Evolutionary conservation across 768 basidiomycete species (phyloP).

Genomic region (Mycena pura): DNA sequence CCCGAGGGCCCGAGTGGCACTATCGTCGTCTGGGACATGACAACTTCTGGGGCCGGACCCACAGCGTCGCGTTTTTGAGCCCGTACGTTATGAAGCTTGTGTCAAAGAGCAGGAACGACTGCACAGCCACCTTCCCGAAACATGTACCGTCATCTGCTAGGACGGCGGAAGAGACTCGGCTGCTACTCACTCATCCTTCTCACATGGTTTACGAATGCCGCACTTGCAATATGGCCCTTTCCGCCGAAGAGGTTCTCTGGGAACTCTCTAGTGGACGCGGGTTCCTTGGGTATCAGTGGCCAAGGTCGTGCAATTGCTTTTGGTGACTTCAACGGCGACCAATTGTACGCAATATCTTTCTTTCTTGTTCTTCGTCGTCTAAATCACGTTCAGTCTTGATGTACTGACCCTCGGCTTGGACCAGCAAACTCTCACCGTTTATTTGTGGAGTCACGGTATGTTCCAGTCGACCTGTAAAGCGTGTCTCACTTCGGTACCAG

Average conservation of each 20-base stretch:
- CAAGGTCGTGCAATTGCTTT: slow-evolving; percentile 83
- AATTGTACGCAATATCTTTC: slow-evolving; percentile 71
- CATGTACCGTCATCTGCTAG: slow-evolving; percentile 24
- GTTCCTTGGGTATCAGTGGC: slow-evolving; percentile 77
- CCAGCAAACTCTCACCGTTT: slow-evolving; percentile 76
- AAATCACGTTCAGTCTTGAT: slow-evolving; percentile 65
- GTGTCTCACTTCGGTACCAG: slow-evolving; percentile 42
- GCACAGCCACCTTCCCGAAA: background rate
- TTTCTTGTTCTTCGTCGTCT: background rate
- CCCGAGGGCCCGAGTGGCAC: no score
- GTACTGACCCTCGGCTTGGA: slow-evolving; percentile 77
- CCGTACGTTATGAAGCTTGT: no score
- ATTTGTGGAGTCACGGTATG: slow-evolving; percentile 85
- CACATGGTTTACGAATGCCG: slow-evolving; percentile 2
- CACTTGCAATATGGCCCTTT: slow-evolving; percentile 76
- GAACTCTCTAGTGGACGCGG: slow-evolving; percentile 82
- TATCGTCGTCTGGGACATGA: no score
- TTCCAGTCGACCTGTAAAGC: background rate
- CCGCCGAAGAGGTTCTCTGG: slow-evolving; percentile 83
- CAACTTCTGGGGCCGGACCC: no score
- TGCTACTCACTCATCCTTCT: slow-evolving; percentile 11
- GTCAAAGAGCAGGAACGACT: no score
- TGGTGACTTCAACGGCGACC: slow-evolving; percentile 96
- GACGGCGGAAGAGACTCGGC: slow-evolving; percentile 22
- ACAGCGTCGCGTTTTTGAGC: no score